Evolutionary conservation across 1,284 basidiomycete genomes (phyloP).

Genomic region (Ceratobasidium sp.): DNA sequence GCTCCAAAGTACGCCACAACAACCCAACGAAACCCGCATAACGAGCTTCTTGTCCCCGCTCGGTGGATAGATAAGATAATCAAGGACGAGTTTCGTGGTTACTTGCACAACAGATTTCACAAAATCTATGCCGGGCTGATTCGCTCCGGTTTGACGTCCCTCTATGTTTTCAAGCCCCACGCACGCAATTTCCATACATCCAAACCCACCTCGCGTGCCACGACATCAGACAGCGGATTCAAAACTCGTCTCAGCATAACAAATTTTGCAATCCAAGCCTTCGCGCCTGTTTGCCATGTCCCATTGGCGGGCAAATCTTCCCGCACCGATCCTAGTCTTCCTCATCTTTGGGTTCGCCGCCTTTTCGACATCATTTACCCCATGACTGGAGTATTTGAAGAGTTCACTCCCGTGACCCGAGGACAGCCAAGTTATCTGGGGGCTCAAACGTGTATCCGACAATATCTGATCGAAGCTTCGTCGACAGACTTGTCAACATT

Average conservation of each 20-base stretch:
- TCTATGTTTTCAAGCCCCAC: conserved; percentile 1
- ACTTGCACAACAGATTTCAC: not conserved
- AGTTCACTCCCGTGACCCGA: not conserved
- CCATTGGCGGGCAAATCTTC: not conserved
- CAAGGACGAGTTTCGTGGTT: not conserved
- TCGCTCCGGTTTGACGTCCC: not conserved
- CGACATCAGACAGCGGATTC: not conserved
- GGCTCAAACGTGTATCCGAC: not conserved
- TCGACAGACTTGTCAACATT: not conserved
- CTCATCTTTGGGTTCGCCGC: conserved; percentile 3
- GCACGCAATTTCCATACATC: not conserved
- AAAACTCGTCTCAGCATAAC: not conserved
- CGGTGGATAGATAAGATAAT: conserved; percentile 12
- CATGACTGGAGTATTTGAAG: not conserved
- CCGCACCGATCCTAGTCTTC: not conserved
- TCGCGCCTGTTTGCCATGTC: not conserved
- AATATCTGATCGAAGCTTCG: not conserved
- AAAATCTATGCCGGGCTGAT: conserved; percentile 5
- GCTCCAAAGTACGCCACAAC: not conserved
- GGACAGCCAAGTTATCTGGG: not conserved
- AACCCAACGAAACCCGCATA: not conserved
- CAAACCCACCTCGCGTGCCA: not conserved
- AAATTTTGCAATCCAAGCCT: not conserved
- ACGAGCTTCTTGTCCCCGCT: conserved; percentile 1
- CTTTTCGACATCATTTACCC: conserved; percentile 11